Conservation (phyloP, 2,329 filamentous ascomycete genomes). For the Neofusicoccum umdonicola region DNA sequence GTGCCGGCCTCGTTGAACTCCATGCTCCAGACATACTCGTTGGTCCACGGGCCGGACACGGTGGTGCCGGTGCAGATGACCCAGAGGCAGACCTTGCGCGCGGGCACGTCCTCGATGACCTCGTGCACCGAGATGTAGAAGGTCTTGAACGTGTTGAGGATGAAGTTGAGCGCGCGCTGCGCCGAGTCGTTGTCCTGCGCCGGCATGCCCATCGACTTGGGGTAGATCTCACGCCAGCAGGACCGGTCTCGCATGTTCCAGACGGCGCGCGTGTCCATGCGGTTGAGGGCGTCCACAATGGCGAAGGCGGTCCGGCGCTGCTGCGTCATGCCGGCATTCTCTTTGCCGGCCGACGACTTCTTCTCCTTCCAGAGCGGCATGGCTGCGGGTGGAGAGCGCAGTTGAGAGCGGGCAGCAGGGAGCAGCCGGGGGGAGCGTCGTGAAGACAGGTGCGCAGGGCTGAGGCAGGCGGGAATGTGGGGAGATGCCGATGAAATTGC, state of each 20-base stretch:
- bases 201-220: neutral
- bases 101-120: constrained; percentile 12
- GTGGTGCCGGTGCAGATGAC: constrained; percentile 3
- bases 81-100: constrained; percentile 14
- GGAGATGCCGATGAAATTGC: neutral
- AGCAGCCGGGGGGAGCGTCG: neutral
- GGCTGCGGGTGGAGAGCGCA: neutral
- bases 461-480: neutral
- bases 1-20: constrained; percentile 16
- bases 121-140: constrained; percentile 10
- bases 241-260: neutral
- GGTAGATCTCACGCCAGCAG: constrained; percentile 16
- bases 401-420: neutral
- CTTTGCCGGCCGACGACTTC: neutral
- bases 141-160: constrained; percentile 13
- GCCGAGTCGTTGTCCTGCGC: constrained; percentile 7
- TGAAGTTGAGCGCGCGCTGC: constrained; percentile 11
- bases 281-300: constrained; percentile 16
- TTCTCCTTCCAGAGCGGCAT: neutral
- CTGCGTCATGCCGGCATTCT: constrained; percentile 17
- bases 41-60: constrained; percentile 24
- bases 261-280: constrained; percentile 14
- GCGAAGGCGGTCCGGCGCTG: constrained; percentile 26
- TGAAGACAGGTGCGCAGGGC: neutral
- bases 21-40: constrained; percentile 19